These are phyloP conservation scores for Alternaria postmessia DNA, from an alignment of 2,329 filamentous ascomycete genomes.

Conservation along the genomic window DNA sequence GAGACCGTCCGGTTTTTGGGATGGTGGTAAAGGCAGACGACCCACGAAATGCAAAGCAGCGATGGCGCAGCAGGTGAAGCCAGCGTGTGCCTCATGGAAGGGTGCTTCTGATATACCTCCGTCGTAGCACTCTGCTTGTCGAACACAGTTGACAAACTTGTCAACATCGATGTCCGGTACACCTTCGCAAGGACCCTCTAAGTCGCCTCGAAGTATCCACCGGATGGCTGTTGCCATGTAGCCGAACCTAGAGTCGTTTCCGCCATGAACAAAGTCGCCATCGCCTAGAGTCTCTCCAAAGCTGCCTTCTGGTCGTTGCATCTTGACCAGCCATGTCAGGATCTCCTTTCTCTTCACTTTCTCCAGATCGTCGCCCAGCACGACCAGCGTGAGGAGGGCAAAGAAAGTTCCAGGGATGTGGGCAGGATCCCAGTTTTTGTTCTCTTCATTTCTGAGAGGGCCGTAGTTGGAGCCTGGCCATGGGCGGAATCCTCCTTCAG, in stretches of 20 bases:
- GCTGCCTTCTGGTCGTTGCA: conserved; percentile 87
- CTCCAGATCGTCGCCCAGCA: conserved; percentile 67
- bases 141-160: conserved; percentile 73
- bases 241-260: conserved; percentile 85
- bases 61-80: conserved; percentile 90
- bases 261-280: conserved; percentile 71
- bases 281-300: conserved; percentile 83
- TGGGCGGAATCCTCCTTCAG: conserved; percentile 86
- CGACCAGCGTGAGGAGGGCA: conserved; percentile 76
- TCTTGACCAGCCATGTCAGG: conserved; percentile 73
- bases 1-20: conserved; percentile 35
- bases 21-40: conserved; percentile 56
- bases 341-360: conserved; percentile 73
- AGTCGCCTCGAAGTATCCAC: conserved; percentile 76
- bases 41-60: conserved; percentile 79
- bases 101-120: conserved; percentile 82
- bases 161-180: conserved; percentile 79
- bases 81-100: conserved; percentile 84
- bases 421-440: conserved; percentile 73
- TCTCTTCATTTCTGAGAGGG: conserved; percentile 58
- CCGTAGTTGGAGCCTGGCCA: conserved; percentile 73
- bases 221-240: conserved; percentile 83
- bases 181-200: conserved; percentile 62
- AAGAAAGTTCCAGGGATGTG: conserved; percentile 91
- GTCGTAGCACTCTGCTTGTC: conserved; percentile 76